Evolutionary conservation across 1,139 yeast species (phyloP).

Genomic region (Kodamaea sp.): DNA sequence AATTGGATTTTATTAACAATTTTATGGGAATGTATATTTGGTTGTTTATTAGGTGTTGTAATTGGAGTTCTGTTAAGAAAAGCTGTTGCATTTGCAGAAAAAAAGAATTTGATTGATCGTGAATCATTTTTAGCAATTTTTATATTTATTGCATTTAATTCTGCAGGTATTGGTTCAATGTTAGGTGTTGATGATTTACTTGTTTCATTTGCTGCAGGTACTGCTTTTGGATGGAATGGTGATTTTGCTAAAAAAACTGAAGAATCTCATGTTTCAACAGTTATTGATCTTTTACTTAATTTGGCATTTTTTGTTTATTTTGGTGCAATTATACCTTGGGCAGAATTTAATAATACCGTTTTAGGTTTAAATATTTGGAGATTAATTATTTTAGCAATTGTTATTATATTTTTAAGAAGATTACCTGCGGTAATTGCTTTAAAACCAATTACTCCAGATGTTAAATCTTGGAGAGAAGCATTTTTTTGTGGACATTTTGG

Average conservation of each 20-base stretch:
- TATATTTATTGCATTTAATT: slow-evolving; percentile 76
- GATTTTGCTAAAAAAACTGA: slow-evolving; percentile 86
- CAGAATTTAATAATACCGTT: slow-evolving; percentile 60
- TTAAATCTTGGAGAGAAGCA: slow-evolving; percentile 94
- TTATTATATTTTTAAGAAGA: slow-evolving; percentile 80
- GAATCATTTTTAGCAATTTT: slow-evolving; percentile 93
- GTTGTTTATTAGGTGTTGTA: slow-evolving; percentile 69
- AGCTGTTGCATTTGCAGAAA: slow-evolving; percentile 76
- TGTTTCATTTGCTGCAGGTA: slow-evolving; percentile 93
- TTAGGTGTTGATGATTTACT: slow-evolving; percentile 90
- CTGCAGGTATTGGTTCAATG: slow-evolving; percentile 92
- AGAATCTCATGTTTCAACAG: slow-evolving; percentile 89
- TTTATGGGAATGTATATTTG: slow-evolving; percentile 84
- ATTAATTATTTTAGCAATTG: slow-evolving; percentile 71
- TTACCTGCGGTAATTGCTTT: slow-evolving; percentile 80
- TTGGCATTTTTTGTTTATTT: slow-evolving; percentile 89
- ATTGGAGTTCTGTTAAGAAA: slow-evolving; percentile 78
- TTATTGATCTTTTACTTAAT: slow-evolving; percentile 78
- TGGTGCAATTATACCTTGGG: slow-evolving; percentile 96
- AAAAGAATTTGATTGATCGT: slow-evolving; percentile 72
- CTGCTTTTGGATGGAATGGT: slow-evolving; percentile 97
- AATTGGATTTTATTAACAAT: slow-evolving; percentile 83
- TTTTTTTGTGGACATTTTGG: slow-evolving; percentile 96
- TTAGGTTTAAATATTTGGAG: slow-evolving; percentile 85
- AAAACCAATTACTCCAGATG: slow-evolving; percentile 85